phyloP scores from a whole-genome alignment of 164 flowering plant species.

The Hamamelis virginiana region DNA sequence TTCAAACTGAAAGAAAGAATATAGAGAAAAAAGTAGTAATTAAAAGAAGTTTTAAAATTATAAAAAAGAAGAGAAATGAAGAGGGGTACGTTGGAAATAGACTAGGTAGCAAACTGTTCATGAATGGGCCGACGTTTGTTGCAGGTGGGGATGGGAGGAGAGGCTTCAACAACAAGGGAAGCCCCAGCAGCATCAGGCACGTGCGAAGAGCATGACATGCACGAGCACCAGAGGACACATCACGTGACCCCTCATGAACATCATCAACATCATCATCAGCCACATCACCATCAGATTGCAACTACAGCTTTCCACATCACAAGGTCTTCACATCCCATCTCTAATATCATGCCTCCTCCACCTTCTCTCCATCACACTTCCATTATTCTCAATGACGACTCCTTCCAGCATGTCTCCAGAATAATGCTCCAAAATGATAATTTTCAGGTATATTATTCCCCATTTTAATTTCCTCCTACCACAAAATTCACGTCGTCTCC shows the following conservation, averaged over 20 bases:
- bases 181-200: slow-evolving; percentile 30
- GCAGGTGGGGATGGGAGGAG: slow-evolving; percentile 60
- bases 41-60: neutral
- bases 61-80: neutral
- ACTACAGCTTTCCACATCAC: slow-evolving; percentile 69
- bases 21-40: too few relatives aligned
- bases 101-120: slow-evolving; percentile 16
- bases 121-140: slow-evolving; percentile 4
- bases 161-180: slow-evolving; percentile 50
- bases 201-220: slow-evolving; percentile 42
- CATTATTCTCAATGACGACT: slow-evolving; percentile 61
- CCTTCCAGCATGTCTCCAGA: slow-evolving; percentile 64
- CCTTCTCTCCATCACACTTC: slow-evolving; percentile 49
- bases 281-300: slow-evolving; percentile 33
- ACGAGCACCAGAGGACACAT: slow-evolving; percentile 29
- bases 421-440: slow-evolving; percentile 67
- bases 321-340: slow-evolving; percentile 70
- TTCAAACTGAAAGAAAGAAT: neutral
- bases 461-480: neutral
- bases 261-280: slow-evolving; percentile 23
- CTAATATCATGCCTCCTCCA: slow-evolving; percentile 71
- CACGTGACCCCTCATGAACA: slow-evolving; percentile 26
- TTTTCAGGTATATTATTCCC: slow-evolving; percentile 50
- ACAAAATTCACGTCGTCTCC: neutral
- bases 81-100: neutral